Evolutionary conservation across 768 basidiomycete species (phyloP).

Genomic region (Terana coerulea): DNA sequence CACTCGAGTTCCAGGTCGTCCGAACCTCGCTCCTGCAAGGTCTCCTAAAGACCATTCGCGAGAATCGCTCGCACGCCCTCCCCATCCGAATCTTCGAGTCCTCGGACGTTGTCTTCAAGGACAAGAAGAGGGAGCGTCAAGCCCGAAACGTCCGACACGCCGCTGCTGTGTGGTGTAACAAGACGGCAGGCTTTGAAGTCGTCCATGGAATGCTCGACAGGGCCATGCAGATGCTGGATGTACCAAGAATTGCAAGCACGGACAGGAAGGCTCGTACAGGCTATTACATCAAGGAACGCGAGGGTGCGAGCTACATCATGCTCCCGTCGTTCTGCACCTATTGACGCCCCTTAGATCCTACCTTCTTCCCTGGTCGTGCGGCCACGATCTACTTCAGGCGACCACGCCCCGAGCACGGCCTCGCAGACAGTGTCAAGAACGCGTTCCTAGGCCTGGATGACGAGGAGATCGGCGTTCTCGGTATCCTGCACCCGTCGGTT

Average conservation of each 20-base stretch:
- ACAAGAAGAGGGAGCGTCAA: conserved; percentile 70
- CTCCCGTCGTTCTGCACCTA: background rate
- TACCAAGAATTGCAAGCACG: conserved; percentile 66
- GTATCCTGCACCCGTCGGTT: conserved; percentile 90
- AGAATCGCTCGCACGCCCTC: conserved; percentile 90
- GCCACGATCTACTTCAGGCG: conserved; percentile 88
- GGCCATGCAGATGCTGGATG: conserved; percentile 93
- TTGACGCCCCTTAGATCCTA: conserved; percentile 57
- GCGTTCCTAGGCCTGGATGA: conserved; percentile 47
- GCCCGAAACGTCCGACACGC: conserved; percentile 86
- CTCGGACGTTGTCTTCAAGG: conserved; percentile 91
- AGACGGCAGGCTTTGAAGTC: conserved; percentile 94
- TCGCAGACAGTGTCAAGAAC: conserved; percentile 35
- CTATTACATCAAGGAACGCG: conserved; percentile 87
- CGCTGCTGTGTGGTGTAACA: conserved; percentile 93
- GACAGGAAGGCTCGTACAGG: conserved; percentile 62
- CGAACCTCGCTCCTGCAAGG: conserved; percentile 95
- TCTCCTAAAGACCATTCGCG: conserved; percentile 92
- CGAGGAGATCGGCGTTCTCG: conserved; percentile 79
- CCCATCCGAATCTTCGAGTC: conserved; percentile 94
- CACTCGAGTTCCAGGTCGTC: conserved; percentile 96
- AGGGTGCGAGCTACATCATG: conserved; percentile 66
- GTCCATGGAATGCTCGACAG: conserved; percentile 94
- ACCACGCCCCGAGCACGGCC: conserved; percentile 30
- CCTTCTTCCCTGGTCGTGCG: conserved; percentile 93